These are phyloP conservation scores for Aspergillus versicolor DNA, from an alignment of 2,329 filamentous ascomycete species.

Conservation along the genomic window DNA sequence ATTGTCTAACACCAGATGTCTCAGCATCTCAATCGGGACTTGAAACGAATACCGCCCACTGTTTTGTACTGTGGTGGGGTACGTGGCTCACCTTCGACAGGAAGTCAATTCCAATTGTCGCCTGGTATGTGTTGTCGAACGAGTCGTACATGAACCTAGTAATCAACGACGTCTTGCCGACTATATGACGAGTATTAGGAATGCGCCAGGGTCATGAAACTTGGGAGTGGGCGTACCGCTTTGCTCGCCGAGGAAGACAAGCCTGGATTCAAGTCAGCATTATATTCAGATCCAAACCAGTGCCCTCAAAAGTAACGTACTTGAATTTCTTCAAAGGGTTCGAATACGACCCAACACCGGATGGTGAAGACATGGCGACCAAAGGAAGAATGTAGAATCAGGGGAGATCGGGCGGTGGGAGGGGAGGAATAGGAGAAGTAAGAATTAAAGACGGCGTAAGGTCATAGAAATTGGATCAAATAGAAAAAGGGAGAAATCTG, in stretches of 20 bases:
- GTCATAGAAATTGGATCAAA: constrained; percentile 7
- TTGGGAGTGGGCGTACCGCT: constrained; percentile 66
- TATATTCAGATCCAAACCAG: not conserved
- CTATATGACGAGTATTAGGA: constrained; percentile 49
- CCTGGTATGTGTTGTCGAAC: constrained; percentile 99
- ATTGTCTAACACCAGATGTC: constrained; percentile 68
- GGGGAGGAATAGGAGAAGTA: not conserved
- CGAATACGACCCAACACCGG: constrained; percentile 81
- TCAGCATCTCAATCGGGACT: not conserved
- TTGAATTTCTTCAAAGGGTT: constrained; percentile 99
- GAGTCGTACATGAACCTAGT: constrained; percentile 99
- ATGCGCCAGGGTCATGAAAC: not conserved
- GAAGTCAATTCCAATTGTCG: constrained; percentile 98
- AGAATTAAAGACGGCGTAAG: constrained; percentile 5
- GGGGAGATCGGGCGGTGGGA: constrained; percentile 23
- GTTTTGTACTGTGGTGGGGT: not conserved
- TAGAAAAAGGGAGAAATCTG: constrained; percentile 1
- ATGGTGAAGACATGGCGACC: constrained; percentile 71
- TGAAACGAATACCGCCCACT: not conserved
- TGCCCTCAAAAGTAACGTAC: constrained; percentile 49
- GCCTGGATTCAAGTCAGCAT: constrained; percentile 53
- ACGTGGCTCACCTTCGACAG: constrained; percentile 76
- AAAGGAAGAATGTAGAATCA: constrained; percentile 27
- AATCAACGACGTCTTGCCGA: constrained; percentile 97
- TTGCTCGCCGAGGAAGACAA: constrained; percentile 97